Percentiles rank a stretch among this genome's conserved stretches.
Conservation (phyloP, 2,329 filamentous ascomycete species). For the Calonectria honghensis region DNA sequence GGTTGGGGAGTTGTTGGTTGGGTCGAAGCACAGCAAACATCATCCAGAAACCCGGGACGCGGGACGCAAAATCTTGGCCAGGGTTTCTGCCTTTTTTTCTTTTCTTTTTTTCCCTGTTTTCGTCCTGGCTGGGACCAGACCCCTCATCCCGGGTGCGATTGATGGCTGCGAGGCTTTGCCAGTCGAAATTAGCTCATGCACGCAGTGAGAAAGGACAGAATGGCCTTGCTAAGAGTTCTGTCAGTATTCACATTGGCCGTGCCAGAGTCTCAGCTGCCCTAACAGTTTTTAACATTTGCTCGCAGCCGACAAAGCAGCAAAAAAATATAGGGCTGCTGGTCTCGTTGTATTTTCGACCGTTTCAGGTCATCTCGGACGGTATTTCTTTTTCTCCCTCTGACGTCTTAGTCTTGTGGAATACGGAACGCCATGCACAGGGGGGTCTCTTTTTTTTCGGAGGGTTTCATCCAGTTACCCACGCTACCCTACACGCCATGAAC, state of each 20-base stretch:
- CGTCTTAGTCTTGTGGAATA: neutral
- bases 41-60: slow-evolving; percentile 18
- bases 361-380: slow-evolving; percentile 4
- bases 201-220: neutral
- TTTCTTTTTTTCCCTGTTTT: neutral
- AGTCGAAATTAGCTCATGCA: slow-evolving; percentile 19
- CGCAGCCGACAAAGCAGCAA: neutral
- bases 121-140: neutral
- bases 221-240: neutral
- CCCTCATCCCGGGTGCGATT: neutral
- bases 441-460: neutral
- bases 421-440: neutral
- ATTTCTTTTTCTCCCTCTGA: neutral
- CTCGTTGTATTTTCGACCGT: neutral
- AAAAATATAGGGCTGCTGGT: neutral
- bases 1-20: slow-evolving; percentile 19
- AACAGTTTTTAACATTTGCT: neutral
- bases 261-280: neutral
- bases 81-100: neutral
- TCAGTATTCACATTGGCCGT: neutral
- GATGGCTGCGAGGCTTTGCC: neutral
- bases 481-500: slow-evolving; percentile 6
- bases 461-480: neutral
- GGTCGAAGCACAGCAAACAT: slow-evolving; percentile 7
- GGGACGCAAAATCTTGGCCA: slow-evolving; percentile 4